Conservation (phyloP, 225 moss, liverwort and hornwort species). For the Pseudisothecium myosuroides region DNA sequence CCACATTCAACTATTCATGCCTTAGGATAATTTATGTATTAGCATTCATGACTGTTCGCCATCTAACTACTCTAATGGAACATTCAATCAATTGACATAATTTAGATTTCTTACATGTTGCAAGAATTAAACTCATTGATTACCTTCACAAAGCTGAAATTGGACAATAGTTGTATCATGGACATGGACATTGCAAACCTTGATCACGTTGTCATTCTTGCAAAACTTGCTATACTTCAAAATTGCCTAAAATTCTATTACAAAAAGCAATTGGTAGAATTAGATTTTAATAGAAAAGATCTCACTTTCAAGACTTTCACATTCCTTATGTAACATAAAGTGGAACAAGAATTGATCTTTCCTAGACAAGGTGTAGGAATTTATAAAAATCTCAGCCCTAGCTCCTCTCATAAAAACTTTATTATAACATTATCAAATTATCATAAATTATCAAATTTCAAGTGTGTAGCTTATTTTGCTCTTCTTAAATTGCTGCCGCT, state of each 20-base stretch:
- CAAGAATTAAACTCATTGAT: not conserved
- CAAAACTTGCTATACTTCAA: not conserved
- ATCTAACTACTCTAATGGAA: not conserved
- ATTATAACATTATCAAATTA: not conserved
- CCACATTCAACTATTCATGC: accelerated
- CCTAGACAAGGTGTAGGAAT: not conserved
- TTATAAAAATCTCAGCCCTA: no score
- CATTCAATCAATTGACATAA: not conserved
- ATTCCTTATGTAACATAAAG: not conserved
- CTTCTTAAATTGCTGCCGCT: not conserved
- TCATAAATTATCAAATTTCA: not conserved
- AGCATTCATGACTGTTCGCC: no score
- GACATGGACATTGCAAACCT: no score
- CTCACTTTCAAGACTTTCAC: not conserved
- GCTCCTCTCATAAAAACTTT: not conserved
- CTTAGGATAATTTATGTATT: not conserved
- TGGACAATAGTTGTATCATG: not conserved
- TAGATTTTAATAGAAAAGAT: not conserved
- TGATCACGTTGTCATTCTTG: not conserved
- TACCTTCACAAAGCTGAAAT: not conserved
- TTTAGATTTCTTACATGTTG: not conserved
- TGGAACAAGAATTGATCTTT: not conserved
- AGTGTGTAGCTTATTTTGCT: not conserved
- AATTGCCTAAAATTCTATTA: accelerated
- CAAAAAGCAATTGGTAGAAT: no score